Percentiles rank a stretch among this genome's conserved stretches.
These are phyloP conservation scores for Pleochaeta shiraiana DNA, from an alignment of 2,329 filamentous ascomycete genomes.

Conservation along the genomic window DNA sequence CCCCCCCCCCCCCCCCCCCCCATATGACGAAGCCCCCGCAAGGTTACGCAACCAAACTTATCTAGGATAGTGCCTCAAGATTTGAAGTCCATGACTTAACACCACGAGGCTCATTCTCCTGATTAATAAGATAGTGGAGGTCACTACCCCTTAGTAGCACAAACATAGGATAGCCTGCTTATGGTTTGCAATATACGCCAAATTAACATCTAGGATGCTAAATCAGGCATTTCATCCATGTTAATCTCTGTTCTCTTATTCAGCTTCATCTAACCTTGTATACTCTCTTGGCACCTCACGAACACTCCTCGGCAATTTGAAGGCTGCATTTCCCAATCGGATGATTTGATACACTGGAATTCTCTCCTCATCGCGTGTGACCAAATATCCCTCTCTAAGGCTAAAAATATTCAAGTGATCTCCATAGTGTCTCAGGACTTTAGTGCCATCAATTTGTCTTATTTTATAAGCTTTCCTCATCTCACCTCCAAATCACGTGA, in stretches of 20 bases:
- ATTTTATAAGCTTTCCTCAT: not conserved
- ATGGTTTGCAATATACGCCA: no score
- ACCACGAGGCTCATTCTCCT: not conserved
- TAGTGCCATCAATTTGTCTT: conserved; percentile 2
- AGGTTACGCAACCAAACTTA: not conserved
- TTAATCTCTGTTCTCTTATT: not conserved
- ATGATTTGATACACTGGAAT: conserved; percentile 4
- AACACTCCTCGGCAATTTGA: not conserved
- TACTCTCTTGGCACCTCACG: not conserved
- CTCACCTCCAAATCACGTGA: not conserved
- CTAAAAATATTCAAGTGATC: conserved; percentile 3
- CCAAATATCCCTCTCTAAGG: conserved; percentile 4
- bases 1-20: no score
- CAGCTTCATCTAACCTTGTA: not conserved
- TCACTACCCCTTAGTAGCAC: not conserved
- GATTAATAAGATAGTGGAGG: not conserved
- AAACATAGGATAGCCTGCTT: no score
- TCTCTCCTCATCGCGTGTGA: not conserved
- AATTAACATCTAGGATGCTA: no score
- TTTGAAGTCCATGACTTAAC: not conserved
- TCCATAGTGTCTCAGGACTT: not conserved
- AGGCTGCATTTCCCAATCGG: not conserved
- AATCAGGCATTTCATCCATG: no score
- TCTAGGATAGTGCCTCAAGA: not conserved
- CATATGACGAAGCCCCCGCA: not conserved